A percentile compares a stretch with the other conserved stretches of the same genome.
Conservation (phyloP, 176 grass and related monocot species). For the Oryza longistaminata region DNA sequence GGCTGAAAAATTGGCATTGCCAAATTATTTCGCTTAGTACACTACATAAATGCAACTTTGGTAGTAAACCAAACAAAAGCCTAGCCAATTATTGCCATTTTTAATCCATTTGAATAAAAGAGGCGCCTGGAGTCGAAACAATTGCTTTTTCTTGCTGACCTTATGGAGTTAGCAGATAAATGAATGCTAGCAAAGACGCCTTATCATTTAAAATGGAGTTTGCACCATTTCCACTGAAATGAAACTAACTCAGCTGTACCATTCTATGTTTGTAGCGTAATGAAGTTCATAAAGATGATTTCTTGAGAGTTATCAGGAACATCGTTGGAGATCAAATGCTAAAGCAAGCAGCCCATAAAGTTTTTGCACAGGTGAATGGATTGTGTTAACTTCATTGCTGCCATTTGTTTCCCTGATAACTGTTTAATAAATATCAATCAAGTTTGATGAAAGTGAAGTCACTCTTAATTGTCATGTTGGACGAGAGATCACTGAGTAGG, state of each 20-base stretch:
- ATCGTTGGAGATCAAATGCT: constrained; percentile 99
- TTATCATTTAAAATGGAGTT: constrained; percentile 18
- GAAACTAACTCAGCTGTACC: constrained; percentile 23
- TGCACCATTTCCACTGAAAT: constrained; percentile 7
- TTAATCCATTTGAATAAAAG: neutral
- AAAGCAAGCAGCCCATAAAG: constrained; percentile 96
- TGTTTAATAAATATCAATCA: constrained; percentile 12
- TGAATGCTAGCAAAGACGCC: neutral
- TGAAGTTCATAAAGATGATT: constrained; percentile 97
- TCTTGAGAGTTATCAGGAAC: constrained; percentile 90
- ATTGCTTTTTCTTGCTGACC: constrained; percentile 2
- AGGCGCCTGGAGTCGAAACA: neutral
- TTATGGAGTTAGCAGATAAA: neutral
- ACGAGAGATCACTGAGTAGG: constrained; percentile 1
- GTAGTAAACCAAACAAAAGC: too few relatives aligned
- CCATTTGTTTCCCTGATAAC: constrained; percentile 14
- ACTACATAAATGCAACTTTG: too few relatives aligned
- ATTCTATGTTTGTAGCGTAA: constrained; percentile 68
- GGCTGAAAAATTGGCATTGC: too few relatives aligned
- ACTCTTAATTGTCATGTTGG: constrained; percentile 15
- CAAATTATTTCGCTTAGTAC: too few relatives aligned
- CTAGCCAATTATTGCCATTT: neutral
- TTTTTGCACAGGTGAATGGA: constrained; percentile 75
- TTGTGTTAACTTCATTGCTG: constrained; percentile 20
- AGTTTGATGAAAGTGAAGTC: neutral